phyloP scores from a whole-genome alignment of 139 green algal species.

The Tetradesmus obliquus region DNA sequence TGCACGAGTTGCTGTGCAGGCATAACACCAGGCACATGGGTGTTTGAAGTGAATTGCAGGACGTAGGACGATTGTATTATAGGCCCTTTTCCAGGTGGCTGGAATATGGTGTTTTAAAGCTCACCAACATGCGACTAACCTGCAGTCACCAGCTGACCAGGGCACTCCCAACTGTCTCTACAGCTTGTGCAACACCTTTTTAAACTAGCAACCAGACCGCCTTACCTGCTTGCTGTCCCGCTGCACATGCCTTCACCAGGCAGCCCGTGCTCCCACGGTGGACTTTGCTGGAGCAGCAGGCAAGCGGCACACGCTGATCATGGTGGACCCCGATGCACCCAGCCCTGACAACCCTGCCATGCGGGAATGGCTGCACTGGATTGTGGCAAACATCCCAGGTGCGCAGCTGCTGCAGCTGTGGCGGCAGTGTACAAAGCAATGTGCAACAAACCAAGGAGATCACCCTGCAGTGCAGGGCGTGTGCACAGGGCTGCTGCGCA shows the following conservation, averaged over 20 bases:
- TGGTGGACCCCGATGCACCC: slow-evolving; percentile 40
- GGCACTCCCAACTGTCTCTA: background rate
- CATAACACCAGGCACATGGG: no score
- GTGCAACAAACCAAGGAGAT: background rate
- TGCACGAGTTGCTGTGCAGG: no score
- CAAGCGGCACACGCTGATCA: slow-evolving; percentile 7
- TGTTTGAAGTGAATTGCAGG: no score
- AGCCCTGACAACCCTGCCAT: slow-evolving; percentile 30
- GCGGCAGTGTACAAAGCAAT: background rate
- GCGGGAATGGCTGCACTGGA: slow-evolving; percentile 42
- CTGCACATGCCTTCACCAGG: slow-evolving; percentile 4
- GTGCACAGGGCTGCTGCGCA: background rate
- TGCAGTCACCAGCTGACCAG: no score
- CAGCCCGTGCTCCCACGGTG: slow-evolving; percentile 1
- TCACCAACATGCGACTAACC: no score
- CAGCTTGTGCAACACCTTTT: background rate
- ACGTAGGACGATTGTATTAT: no score
- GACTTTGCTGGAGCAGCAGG: background rate
- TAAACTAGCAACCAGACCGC: background rate
- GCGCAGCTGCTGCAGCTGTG: background rate
- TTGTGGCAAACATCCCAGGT: slow-evolving; percentile 39
- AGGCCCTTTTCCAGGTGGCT: no score
- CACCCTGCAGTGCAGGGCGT: background rate
- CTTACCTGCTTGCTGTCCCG: background rate
- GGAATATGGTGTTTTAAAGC: no score